Base-by-base conservation (phyloP, 805 yeast genomes). In the Hemisphaericaspora nanyangensis region DNA sequence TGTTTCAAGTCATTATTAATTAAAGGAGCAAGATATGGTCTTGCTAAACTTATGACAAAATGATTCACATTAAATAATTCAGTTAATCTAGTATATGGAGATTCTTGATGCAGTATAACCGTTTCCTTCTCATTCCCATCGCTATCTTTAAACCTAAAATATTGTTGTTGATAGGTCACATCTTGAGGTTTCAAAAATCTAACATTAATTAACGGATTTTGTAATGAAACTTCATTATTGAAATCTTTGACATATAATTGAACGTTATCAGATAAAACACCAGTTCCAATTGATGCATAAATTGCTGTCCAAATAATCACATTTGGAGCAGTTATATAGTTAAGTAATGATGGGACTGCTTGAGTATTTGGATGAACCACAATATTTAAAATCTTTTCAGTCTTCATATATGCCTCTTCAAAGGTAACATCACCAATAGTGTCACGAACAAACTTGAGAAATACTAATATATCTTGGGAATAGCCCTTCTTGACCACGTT, bases 1-100 rank as follows among this genome's bases (percentile, higher is more conserved):
- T 88, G 93, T 53, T 82, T 83, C 52, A 87, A 71, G 54, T 88
- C 96, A 47, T 85, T 83, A 27, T 85, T 80, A 31, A 93, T 75
- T 40, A 91, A 67, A 1, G 98, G 97, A 0, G 96, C 96, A 50
- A 91, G 67, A 53, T 91, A 93, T 0, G 98, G 97, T 45, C 97
- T 74, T 7, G 98, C 96, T 47, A 91, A 70, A 16, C 96, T 86
- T 1, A 90, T 90, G 22, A 93, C 72, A 54, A 88, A 91, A 60
- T 90, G 95, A 60, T 93, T 93, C 17, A 93, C 98, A 52, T 93
- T 93, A 68, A 91, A 93, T 42, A 91, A 71, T 58, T 93, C 98
- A 0, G 96, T 84, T 34, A 91, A 72, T 39, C 96, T 69, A 1
- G 93, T 85, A 55, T 91, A 91, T 0, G 97, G 96, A 8, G 71